These are phyloP conservation scores for Macrotyloma uniflorum DNA, from an alignment of 306 rosid genomes.

Conservation along the genomic window DNA sequence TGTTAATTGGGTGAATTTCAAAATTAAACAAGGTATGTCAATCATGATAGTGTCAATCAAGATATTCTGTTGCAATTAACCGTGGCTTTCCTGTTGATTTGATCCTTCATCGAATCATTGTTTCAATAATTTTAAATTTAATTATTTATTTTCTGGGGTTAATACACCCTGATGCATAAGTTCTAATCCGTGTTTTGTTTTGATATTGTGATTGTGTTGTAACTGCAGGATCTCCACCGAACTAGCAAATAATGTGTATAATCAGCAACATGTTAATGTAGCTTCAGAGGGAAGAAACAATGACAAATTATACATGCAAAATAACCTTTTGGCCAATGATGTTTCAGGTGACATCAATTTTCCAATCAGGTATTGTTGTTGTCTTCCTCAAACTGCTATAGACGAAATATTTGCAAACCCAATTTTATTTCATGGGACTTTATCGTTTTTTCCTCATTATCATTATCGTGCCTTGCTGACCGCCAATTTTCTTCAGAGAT, in stretches of 20 bases:
- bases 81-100: constrained; percentile 5
- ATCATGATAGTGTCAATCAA: background rate
- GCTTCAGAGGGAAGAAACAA: constrained; percentile 71
- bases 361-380: constrained; percentile 61
- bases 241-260: constrained; percentile 56
- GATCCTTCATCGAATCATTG: background rate
- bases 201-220: constrained; percentile 26
- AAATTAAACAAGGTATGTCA: background rate
- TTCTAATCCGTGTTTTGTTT: constrained; percentile 20
- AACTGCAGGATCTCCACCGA: constrained; percentile 85
- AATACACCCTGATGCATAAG: background rate
- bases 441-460: constrained; percentile 1
- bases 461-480: constrained; percentile 17
- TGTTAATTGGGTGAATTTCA: background rate
- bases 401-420: background rate
- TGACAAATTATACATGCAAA: constrained; percentile 58
- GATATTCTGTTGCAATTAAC: constrained; percentile 18
- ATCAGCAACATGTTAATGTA: constrained; percentile 62
- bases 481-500: constrained; percentile 60
- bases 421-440: background rate
- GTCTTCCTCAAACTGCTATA: constrained; percentile 27
- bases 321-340: constrained; percentile 51
- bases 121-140: background rate
- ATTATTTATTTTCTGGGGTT: background rate
- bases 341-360: constrained; percentile 54